Evolutionary conservation across 495 filamentous ascomycete genomes (phyloP).

Genomic region (Cryomyces minteri): DNA sequence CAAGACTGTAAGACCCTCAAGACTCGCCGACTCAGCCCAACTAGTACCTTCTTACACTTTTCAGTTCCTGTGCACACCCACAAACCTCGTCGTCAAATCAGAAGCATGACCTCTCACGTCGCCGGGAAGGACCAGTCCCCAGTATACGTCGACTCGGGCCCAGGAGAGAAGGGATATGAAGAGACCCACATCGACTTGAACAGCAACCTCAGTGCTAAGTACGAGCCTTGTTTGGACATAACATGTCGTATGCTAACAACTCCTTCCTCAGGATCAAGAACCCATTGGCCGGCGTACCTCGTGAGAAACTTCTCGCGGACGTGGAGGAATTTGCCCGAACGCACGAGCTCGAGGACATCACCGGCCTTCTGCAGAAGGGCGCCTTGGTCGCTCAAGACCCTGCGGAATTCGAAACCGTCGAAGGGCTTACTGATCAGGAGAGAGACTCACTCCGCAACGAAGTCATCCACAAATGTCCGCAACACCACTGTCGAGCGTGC

Average conservation of each 20-base stretch:
- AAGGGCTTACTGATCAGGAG: conserved; percentile 28
- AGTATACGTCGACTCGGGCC: too few relatives aligned
- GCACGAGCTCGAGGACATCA: conserved; percentile 25
- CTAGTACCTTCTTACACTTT: too few relatives aligned
- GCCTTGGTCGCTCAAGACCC: conserved; percentile 35
- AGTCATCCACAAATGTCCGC: conserved; percentile 34
- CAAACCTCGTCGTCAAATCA: too few relatives aligned
- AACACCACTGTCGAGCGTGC: conserved; percentile 23
- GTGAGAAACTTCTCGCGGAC: conserved; percentile 27
- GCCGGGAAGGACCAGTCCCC: too few relatives aligned
- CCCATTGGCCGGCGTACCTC: conserved; percentile 30
- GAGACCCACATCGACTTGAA: neutral
- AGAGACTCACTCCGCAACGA: conserved; percentile 26
- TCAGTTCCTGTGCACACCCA: too few relatives aligned
- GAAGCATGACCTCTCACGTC: too few relatives aligned
- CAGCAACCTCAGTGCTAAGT: neutral
- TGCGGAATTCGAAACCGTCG: conserved; percentile 18
- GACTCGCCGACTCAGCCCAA: too few relatives aligned
- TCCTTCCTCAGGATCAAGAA: conserved; percentile 13
- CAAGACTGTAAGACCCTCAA: too few relatives aligned
- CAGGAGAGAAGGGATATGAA: too few relatives aligned
- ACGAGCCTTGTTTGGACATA: neutral
- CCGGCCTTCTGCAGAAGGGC: conserved; percentile 30
- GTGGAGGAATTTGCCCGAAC: conserved; percentile 31
- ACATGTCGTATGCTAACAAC: neutral